Evolutionary conservation across 108 stramenopile species (phyloP).

Genomic region (Mayamaea pseudoterrestris): DNA sequence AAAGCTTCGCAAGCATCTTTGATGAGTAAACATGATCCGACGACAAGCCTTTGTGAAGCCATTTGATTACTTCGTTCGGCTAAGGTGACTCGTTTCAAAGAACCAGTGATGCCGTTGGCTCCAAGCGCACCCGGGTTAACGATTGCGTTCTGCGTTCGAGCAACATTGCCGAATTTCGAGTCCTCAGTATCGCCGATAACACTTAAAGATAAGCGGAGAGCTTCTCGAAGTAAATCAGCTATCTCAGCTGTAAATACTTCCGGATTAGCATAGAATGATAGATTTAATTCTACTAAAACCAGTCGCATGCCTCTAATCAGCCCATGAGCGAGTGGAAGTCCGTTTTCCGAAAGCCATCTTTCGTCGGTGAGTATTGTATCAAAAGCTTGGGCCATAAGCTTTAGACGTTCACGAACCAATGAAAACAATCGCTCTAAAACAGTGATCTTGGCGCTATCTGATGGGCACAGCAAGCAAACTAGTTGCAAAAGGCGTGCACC

Average conservation of each 20-base stretch:
- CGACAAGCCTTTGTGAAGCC: constrained; percentile 41
- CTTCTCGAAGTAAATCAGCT: constrained; percentile 7
- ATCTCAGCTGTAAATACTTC: neutral
- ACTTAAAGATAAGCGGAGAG: constrained; percentile 33
- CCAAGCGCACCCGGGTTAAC: constrained; percentile 64
- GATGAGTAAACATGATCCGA: constrained; percentile 56
- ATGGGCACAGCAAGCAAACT: constrained; percentile 12
- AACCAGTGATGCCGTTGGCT: constrained; percentile 45
- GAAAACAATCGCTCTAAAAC: constrained; percentile 9
- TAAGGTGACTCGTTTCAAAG: constrained; percentile 13
- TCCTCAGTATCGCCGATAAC: constrained; percentile 48
- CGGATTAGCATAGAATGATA: neutral
- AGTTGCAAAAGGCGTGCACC: constrained; percentile 38
- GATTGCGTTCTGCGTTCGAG: no score
- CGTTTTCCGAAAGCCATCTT: constrained; percentile 1
- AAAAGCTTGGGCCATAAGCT: constrained; percentile 14
- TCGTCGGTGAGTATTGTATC: constrained; percentile 2
- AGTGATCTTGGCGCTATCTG: neutral
- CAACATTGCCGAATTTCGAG: constrained; percentile 29
- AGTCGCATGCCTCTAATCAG: constrained; percentile 30
- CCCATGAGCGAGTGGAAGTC: constrained; percentile 55
- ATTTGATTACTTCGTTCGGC: constrained; percentile 15
- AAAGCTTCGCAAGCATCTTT: constrained; percentile 44
- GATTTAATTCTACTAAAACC: constrained; percentile 13
- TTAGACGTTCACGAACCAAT: constrained; percentile 9